Percentiles rank a stretch among this genome's conserved stretches.
These are phyloP conservation scores for Hypoxylon sp. DNA, from an alignment of 2,329 filamentous ascomycete genomes.

Conservation along the genomic window DNA sequence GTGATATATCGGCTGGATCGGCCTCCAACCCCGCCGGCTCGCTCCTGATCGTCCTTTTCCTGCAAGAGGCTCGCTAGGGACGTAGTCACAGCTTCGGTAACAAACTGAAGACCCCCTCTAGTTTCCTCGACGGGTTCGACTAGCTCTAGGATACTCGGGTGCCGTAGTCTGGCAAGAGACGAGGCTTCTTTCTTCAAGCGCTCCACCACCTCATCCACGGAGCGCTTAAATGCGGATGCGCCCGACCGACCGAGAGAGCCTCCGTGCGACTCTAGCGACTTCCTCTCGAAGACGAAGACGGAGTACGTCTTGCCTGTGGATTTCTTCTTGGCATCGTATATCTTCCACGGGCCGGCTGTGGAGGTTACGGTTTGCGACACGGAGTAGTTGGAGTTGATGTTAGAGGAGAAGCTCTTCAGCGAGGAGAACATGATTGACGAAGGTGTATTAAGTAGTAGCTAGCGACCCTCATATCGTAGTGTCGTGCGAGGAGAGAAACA, in stretches of 20 bases:
- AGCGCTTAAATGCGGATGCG: conserved; percentile 80
- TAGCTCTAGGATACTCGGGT: conserved; percentile 92
- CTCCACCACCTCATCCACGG: conserved; percentile 89
- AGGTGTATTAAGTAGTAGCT: conserved; percentile 32
- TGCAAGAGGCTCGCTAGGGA: conserved; percentile 86
- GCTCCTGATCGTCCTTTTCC: conserved; percentile 92
- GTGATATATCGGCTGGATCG: conserved; percentile 84
- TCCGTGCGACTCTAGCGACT: conserved; percentile 80
- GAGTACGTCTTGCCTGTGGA: conserved; percentile 90
- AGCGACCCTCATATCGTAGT: conserved; percentile 51
- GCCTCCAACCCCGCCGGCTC: conserved; percentile 75
- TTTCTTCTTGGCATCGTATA: conserved; percentile 98
- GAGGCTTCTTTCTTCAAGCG: conserved; percentile 92
- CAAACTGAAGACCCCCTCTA: conserved; percentile 93
- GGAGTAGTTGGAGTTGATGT: conserved; percentile 93
- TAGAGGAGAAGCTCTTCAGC: conserved; percentile 92
- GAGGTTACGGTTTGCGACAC: conserved; percentile 82
- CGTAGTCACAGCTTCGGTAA: conserved; percentile 90
- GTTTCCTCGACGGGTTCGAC: conserved; percentile 97
- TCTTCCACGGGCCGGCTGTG: conserved; percentile 93
- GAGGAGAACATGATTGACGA: conserved; percentile 85
- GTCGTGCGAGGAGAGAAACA: conserved; percentile 42
- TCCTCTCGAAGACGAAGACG: conserved; percentile 95
- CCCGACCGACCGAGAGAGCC: conserved; percentile 73
- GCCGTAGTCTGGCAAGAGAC: conserved; percentile 86